Evolutionary conservation across 1,284 basidiomycete genomes (phyloP), one percentile per base, ranked within the genome.

Genomic region (Leucoagaricus sp.): DNA sequence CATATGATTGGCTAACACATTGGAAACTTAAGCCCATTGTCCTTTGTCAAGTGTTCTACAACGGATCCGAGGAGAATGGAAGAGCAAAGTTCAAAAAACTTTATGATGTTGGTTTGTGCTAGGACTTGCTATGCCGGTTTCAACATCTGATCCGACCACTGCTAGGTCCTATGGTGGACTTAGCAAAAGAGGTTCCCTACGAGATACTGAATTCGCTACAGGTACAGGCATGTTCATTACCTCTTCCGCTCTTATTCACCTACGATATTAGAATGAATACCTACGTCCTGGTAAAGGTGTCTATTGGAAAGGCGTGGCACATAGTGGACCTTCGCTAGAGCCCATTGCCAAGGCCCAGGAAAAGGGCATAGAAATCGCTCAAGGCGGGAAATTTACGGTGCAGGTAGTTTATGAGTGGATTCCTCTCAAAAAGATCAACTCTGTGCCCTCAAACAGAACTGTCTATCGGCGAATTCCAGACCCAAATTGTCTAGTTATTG

Each of bases 61-160:
- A 83, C 60, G 81, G 82, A 0, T 67, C 73, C 0, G 80, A 78
- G 60, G 69, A 69, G 9, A 77, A 82, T 58, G 83, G 80, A 4
- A 70, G 74, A 40, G 64, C 66, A 15, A 71, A 67, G 2, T 84
- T 74, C 63, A 79, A 79, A 60, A 57, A 63, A 6, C 72, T 84
- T 59, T 72, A 75, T 36, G 75, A 79, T 59, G 65, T 77, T 42
- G 70, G 77, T 79, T 57, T 19, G 71, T 61, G 31, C n/a, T n/a
- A 13, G 36, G 15, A 15, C 8, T 38, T 38, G 13, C 17, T 4
- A 38, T 38, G 36, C 6, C 12, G 31, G 12, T 6, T 7, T 10
- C 17, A 17, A 26, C 12, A 17, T 46, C 29, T 33, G 9, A 25
- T 49, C 34, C 29, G 34, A 48, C 9, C 17, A 10, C 42, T 53